These are phyloP conservation scores for Phalaenopsis aphrodite DNA, from an alignment of 106 monocot genomes.

Conservation along the genomic window DNA sequence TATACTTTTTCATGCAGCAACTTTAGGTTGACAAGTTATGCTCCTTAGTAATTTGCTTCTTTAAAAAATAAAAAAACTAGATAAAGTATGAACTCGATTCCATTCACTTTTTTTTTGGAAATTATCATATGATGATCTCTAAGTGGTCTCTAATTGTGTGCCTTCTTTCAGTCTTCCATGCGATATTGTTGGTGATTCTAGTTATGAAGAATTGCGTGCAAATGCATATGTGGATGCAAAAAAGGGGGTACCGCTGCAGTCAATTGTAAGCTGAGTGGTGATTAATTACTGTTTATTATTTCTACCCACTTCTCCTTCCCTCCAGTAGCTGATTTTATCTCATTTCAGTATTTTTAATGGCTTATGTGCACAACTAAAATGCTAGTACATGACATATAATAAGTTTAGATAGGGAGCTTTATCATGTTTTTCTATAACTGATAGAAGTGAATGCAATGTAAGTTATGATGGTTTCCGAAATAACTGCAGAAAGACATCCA, in stretches of 20 bases:
- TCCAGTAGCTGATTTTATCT: background rate
- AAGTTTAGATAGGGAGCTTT: too few species aligned
- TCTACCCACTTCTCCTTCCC: background rate
- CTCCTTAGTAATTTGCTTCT: background rate
- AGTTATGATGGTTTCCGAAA: too few species aligned
- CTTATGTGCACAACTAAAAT: background rate
- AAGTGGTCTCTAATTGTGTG: slow-evolving; percentile 7
- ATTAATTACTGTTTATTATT: background rate
- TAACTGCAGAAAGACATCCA: too few species aligned
- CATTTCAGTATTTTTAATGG: background rate
- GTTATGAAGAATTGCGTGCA: slow-evolving; percentile 80
- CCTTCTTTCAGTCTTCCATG: slow-evolving; percentile 53
- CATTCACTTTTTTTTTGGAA: background rate
- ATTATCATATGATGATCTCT: background rate
- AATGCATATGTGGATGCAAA: slow-evolving; percentile 84
- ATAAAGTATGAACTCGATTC: background rate
- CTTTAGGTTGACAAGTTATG: background rate
- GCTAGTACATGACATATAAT: background rate
- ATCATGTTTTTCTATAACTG: too few species aligned
- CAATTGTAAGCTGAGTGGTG: slow-evolving; percentile 55
- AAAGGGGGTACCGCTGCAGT: slow-evolving; percentile 56
- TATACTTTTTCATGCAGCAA: background rate
- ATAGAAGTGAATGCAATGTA: too few species aligned
- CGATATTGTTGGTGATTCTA: slow-evolving; percentile 76
- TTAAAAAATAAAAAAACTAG: background rate